phyloP scores from a whole-genome alignment of 2,329 filamentous ascomycete genomes.

The Penicillium capsulatum region DNA sequence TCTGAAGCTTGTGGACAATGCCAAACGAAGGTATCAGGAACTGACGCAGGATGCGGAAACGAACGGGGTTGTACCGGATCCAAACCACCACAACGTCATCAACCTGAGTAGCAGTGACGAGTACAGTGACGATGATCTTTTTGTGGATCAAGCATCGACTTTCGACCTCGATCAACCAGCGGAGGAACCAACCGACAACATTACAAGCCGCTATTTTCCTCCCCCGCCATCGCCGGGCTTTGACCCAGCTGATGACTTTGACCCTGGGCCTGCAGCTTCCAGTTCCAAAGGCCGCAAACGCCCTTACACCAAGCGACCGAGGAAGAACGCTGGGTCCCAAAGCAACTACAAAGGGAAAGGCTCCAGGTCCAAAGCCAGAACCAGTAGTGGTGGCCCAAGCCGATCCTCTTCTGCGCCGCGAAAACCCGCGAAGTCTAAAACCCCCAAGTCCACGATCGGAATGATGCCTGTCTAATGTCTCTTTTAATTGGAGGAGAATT shows the following conservation, averaged over 20 bases:
- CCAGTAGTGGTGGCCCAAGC: slow-evolving; percentile 17
- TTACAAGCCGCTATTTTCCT: slow-evolving; percentile 36
- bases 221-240: slow-evolving; percentile 20
- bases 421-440: slow-evolving; percentile 25
- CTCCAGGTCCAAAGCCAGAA: slow-evolving; percentile 22
- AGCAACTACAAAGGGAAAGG: slow-evolving; percentile 24
- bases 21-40: slow-evolving; percentile 41
- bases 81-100: slow-evolving; percentile 46
- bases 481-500: slow-evolving; percentile 4
- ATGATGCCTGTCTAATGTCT: slow-evolving; percentile 36
- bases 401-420: slow-evolving; percentile 19
- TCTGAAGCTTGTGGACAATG: slow-evolving; percentile 40
- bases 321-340: slow-evolving; percentile 22
- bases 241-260: slow-evolving; percentile 23
- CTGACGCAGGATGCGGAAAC: slow-evolving; percentile 45
- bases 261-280: slow-evolving; percentile 14
- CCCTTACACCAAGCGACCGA: slow-evolving; percentile 23
- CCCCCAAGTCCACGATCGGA: slow-evolving; percentile 30
- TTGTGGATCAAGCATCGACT: slow-evolving; percentile 24
- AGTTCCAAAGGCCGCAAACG: slow-evolving; percentile 25
- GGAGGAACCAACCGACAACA: slow-evolving; percentile 15
- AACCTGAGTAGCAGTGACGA: slow-evolving; percentile 44
- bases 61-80: slow-evolving; percentile 47
- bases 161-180: slow-evolving; percentile 22
- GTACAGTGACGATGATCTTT: slow-evolving; percentile 33